phyloP scores from a whole-genome alignment of 1,139 yeast genomes.

The Candida glucosophila region DNA sequence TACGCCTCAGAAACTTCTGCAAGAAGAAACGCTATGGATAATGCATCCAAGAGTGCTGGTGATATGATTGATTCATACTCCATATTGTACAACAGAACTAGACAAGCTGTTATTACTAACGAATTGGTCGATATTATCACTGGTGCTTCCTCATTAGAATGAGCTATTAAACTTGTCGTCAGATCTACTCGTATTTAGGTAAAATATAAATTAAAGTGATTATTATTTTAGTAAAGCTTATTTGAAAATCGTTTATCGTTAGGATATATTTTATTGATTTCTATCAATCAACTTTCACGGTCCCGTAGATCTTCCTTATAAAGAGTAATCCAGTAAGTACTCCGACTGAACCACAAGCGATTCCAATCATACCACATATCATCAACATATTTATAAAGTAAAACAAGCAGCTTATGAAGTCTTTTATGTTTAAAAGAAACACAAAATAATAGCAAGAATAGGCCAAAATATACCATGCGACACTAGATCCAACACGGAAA shows the following conservation, averaged over 20 bases:
- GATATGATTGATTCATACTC: constrained; percentile 96
- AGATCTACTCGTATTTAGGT: constrained; percentile 3
- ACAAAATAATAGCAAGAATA: constrained; percentile 66
- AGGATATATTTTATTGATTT: constrained; percentile 3
- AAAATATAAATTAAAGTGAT: constrained; percentile 2
- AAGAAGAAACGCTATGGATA: constrained; percentile 99
- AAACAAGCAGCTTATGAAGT: constrained; percentile 60
- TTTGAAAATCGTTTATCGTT: constrained; percentile 7
- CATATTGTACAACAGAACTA: constrained; percentile 97
- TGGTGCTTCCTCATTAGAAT: constrained; percentile 98
- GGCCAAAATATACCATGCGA: constrained; percentile 58
- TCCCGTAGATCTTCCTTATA: constrained; percentile 49
- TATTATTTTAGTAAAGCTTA: constrained; percentile 2
- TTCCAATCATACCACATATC: constrained; percentile 53
- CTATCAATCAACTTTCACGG: constrained; percentile 46
- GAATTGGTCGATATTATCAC: constrained; percentile 99
- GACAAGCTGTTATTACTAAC: constrained; percentile 99
- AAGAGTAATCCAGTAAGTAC: constrained; percentile 56
- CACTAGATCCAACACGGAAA: constrained; percentile 64
- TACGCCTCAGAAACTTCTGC: constrained; percentile 97
- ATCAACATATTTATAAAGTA: constrained; percentile 68
- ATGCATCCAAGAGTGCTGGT: constrained; percentile 99
- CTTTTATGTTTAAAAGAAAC: constrained; percentile 47
- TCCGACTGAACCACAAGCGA: constrained; percentile 73
- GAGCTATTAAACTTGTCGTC: too few relatives aligned